Base-by-base conservation (phyloP, 441 rosid genomes). In the Erodium chrysanthum region DNA sequence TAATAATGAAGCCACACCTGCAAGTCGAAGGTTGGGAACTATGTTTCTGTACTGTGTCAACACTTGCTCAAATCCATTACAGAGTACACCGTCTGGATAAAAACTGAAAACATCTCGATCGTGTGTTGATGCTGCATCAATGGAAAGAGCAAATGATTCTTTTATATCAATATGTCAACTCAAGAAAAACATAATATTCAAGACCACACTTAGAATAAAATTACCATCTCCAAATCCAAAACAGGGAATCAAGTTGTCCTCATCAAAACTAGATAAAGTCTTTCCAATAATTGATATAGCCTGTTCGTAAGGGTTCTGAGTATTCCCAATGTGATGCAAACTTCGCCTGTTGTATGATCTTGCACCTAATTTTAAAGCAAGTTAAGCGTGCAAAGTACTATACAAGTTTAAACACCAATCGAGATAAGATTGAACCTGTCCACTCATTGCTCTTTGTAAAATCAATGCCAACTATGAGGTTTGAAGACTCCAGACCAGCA, bases 21-120 rank as follows among this genome's bases (percentile, higher is more conserved):
- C 86, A 37, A 88, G 95, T 73, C 76, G 77, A 66, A 88, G 77
- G 75, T 80, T 84, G 69, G 94, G 94, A 40, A 83, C 87, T 1
- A 88, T 84, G 75, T 83, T 85, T 71, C 79, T 81, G 74, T 88
- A 84, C 52, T 84, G 79, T 56, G 68, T 75, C 66, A 88, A 70
- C n/a, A 88, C 94, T 72, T 88, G 89, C 78, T 88, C 91, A 69
- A 88, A 88, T 63, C 94, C 94, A 74, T 84, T 76, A 79, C 95
- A 88, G 65, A 76, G 81, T 71, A 83, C 78, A 56, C 67, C 88
- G 7, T 75, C 85, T 15, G 78, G 76, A 72, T 70, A 73, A 77
- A 88, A 88, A 76, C 87, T 85, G 74, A 88, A 88, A 64, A 88
- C 88, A 35, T 88, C 88, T 79, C 80, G 91, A 75, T 88, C 95